Conservation (phyloP, 768 basidiomycete genomes). For the Infundibulicybe gibba region DNA sequence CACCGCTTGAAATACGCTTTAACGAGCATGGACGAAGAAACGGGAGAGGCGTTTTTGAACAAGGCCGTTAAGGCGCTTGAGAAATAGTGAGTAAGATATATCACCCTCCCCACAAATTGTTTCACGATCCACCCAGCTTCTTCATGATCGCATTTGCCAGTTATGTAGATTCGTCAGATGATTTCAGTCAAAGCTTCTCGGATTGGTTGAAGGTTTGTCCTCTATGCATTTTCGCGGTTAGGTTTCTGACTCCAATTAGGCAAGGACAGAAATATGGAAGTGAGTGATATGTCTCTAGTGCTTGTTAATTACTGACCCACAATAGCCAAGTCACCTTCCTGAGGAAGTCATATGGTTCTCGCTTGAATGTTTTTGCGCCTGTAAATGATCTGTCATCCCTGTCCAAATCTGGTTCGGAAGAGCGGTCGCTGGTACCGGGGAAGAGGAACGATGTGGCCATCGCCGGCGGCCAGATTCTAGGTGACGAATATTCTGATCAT, state of each 20-base stretch:
- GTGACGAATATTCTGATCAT: constrained; percentile 94
- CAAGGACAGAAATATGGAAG: constrained; percentile 93
- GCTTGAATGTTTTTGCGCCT: constrained; percentile 88
- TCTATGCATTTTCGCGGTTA: not conserved
- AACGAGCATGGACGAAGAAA: constrained; percentile 66
- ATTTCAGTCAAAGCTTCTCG: constrained; percentile 69
- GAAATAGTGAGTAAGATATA: constrained; percentile 69
- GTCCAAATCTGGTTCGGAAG: constrained; percentile 63
- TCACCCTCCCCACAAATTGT: not conserved
- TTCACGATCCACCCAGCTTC: constrained; percentile 48
- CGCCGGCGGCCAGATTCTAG: constrained; percentile 80
- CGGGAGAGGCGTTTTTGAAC: constrained; percentile 51
- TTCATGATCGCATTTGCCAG: constrained; percentile 93
- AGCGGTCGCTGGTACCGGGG: constrained; percentile 57
- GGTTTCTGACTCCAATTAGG: constrained; percentile 25
- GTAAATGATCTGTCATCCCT: constrained; percentile 83
- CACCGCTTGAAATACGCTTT: constrained; percentile 85
- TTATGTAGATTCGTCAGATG: constrained; percentile 67
- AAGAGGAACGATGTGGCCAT: constrained; percentile 73
- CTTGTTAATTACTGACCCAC: not conserved
- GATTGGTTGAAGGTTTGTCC: constrained; percentile 76
- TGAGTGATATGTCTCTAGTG: constrained; percentile 31
- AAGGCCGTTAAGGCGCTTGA: constrained; percentile 77
- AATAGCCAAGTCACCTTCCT: constrained; percentile 82
- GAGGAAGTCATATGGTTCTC: constrained; percentile 75